phyloP scores from a whole-genome alignment of 768 basidiomycete genomes.

The Calocybe gangraenosa region DNA sequence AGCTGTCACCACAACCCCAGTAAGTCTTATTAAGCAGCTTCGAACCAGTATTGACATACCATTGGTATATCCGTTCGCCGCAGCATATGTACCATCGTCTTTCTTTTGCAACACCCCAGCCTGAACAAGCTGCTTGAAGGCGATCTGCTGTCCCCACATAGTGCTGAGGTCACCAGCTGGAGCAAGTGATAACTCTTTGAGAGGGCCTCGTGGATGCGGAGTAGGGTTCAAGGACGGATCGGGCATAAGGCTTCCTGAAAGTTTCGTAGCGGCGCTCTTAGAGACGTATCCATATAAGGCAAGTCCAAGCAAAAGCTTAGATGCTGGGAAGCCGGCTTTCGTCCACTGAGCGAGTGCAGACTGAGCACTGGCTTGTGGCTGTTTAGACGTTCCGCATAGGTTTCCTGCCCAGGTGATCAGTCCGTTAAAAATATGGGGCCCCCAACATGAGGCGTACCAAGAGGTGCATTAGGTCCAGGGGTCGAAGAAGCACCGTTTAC shows the following conservation, averaged over 20 bases:
- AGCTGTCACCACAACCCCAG: slow-evolving; percentile 26
- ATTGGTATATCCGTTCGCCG: slow-evolving; percentile 41
- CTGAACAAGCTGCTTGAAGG: slow-evolving; percentile 42
- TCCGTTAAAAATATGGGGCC: neutral
- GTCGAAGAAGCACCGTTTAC: slow-evolving; percentile 55
- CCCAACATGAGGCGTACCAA: slow-evolving; percentile 27
- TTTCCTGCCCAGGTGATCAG: slow-evolving; percentile 28
- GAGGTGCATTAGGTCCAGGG: slow-evolving; percentile 76
- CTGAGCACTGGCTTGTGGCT: slow-evolving; percentile 60
- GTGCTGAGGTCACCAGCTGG: slow-evolving; percentile 36
- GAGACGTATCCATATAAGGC: slow-evolving; percentile 68
- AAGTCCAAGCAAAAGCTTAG: slow-evolving; percentile 65
- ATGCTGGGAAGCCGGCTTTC: slow-evolving; percentile 60
- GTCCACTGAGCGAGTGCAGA: slow-evolving; percentile 65
- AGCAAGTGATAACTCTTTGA: slow-evolving; percentile 13
- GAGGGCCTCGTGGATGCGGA: slow-evolving; percentile 23
- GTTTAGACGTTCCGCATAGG: slow-evolving; percentile 55
- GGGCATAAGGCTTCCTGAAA: slow-evolving; percentile 23
- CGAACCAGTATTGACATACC: slow-evolving; percentile 26
- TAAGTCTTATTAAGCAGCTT: neutral
- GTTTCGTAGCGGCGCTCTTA: slow-evolving; percentile 31
- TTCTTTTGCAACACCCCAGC: slow-evolving; percentile 39
- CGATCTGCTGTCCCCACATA: slow-evolving; percentile 49
- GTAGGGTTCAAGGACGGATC: slow-evolving; percentile 20
- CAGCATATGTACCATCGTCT: slow-evolving; percentile 37